A percentile compares a stretch with the other conserved stretches of the same genome.
Conservation (phyloP, 345 rosid species). For the Triadica sebifera region DNA sequence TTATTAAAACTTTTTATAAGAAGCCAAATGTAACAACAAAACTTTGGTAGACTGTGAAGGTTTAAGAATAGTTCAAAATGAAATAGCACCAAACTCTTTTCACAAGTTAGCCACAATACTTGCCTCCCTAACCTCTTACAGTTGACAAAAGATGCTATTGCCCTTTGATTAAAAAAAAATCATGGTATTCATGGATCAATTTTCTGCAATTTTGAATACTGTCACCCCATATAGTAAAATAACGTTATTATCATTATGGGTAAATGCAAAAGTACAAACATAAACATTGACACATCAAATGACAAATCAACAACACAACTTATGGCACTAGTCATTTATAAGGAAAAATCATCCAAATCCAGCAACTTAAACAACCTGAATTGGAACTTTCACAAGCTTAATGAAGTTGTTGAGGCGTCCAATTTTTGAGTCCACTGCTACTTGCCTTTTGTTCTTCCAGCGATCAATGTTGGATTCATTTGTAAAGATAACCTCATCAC, state of each 20-base stretch:
- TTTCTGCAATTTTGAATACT: slow-evolving; percentile 1
- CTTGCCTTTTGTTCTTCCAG: slow-evolving; percentile 94
- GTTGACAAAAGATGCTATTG: no score
- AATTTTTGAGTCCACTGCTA: slow-evolving; percentile 82
- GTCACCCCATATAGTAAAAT: not conserved
- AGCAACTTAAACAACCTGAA: slow-evolving; percentile 56
- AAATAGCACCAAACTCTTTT: not conserved
- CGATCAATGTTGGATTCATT: slow-evolving; percentile 97
- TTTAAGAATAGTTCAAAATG: not conserved
- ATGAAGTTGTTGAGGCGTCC: slow-evolving; percentile 86
- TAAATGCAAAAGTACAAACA: not conserved
- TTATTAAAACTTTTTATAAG: not conserved
- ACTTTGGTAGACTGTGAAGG: not conserved
- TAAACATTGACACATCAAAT: not conserved
- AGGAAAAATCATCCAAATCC: not conserved
- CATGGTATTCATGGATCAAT: not conserved
- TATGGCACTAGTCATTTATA: not conserved
- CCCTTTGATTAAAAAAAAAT: not conserved
- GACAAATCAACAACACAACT: not conserved
- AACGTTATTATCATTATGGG: not conserved
- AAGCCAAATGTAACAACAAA: not conserved
- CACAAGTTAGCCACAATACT: not conserved
- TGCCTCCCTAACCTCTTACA: not conserved
- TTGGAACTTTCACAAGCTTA: slow-evolving; percentile 66
- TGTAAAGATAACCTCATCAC: slow-evolving; percentile 77